Evolutionary conservation across 2,329 filamentous ascomycete genomes (phyloP).

Genomic region (Pseudogymnoascus sp.): DNA sequence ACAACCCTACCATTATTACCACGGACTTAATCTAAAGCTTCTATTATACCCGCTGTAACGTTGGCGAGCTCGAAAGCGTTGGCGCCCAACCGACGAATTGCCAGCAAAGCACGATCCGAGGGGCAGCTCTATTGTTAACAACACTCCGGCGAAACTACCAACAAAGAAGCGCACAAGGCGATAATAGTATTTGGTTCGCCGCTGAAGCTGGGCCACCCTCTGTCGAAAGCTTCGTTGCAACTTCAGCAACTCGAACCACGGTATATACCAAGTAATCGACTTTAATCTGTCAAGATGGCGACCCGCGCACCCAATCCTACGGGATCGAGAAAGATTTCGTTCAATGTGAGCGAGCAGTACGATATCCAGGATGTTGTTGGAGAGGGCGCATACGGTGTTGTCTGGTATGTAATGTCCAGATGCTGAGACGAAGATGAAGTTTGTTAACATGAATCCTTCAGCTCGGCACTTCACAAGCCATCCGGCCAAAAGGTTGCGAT

Average conservation of each 20-base stretch:
- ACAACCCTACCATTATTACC: not conserved
- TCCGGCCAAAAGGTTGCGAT: constrained; percentile 98
- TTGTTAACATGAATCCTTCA: constrained; percentile 32
- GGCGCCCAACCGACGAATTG: constrained; percentile 6
- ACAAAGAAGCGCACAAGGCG: not conserved
- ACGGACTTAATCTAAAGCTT: not conserved
- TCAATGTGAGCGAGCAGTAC: constrained; percentile 99
- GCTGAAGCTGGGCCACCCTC: not conserved
- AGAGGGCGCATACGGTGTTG: constrained; percentile 95
- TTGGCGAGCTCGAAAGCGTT: constrained; percentile 1
- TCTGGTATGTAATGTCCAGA: constrained; percentile 62
- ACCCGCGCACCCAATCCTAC: constrained; percentile 44
- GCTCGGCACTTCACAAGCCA: constrained; percentile 95
- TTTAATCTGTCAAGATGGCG: constrained; percentile 26
- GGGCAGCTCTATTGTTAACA: not conserved
- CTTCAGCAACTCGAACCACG: not conserved
- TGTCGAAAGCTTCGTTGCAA: constrained; percentile 1
- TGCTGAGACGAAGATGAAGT: not conserved
- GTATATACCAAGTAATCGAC: not conserved
- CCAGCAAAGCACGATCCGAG: not conserved
- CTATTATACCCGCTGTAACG: not conserved
- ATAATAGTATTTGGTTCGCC: not conserved
- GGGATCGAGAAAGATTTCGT: constrained; percentile 88
- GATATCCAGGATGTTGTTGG: constrained; percentile 99
- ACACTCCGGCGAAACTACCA: not conserved